phyloP scores from a whole-genome alignment of 345 rosid species.

The Rhizophora apiculata region DNA sequence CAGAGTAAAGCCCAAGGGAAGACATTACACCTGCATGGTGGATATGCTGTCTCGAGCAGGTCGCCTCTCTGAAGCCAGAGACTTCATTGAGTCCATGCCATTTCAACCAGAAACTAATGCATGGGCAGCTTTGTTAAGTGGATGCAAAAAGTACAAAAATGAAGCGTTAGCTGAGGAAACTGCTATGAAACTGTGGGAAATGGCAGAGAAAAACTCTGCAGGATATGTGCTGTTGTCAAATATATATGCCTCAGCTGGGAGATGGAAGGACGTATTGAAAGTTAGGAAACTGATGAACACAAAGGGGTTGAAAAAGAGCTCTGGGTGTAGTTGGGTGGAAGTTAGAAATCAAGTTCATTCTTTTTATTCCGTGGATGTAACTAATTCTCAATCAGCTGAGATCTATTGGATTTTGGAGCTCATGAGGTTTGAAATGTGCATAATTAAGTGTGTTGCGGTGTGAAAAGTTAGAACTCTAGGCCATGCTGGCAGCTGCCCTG shows the following conservation, averaged over 20 bases:
- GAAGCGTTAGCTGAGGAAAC: conserved; percentile 46
- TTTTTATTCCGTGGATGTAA: conserved; percentile 44
- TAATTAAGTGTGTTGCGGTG: neutral
- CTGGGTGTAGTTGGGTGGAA: conserved; percentile 59
- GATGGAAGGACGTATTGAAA: conserved; percentile 46
- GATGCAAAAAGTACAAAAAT: conserved; percentile 44
- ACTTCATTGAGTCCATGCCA: conserved; percentile 48
- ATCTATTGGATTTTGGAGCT: conserved; percentile 38
- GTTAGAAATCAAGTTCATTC: conserved; percentile 37
- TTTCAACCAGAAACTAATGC: conserved; percentile 45
- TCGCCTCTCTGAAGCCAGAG: conserved; percentile 53
- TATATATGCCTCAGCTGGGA: conserved; percentile 55
- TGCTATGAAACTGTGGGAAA: conserved; percentile 38
- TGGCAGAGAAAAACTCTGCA: conserved; percentile 34
- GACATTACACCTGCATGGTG: conserved; percentile 49
- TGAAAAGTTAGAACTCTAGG: neutral
- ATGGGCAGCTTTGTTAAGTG: conserved; percentile 49
- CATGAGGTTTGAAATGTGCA: conserved; percentile 39
- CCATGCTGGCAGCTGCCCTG: neutral
- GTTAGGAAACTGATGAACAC: conserved; percentile 49
- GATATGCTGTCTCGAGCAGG: conserved; percentile 64
- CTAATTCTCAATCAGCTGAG: conserved; percentile 33
- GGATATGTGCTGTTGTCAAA: conserved; percentile 52
- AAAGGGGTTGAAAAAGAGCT: conserved; percentile 48
- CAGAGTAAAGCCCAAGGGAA: conserved; percentile 39